Conservation (phyloP, 2,329 filamentous ascomycete species). For the Penicillium sp. region DNA sequence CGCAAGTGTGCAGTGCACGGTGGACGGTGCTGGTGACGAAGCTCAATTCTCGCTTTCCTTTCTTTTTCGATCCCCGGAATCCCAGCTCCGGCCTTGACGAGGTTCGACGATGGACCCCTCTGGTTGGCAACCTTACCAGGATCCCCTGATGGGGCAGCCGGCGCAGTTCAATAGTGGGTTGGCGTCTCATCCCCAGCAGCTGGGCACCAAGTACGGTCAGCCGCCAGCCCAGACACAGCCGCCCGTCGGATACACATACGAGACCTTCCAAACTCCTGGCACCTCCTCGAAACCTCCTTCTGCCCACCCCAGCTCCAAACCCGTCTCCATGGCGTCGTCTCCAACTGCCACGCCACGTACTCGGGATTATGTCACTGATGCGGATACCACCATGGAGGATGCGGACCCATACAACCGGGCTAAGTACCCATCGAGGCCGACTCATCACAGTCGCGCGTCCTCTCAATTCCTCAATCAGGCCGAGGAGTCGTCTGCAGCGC, state of each 20-base stretch:
- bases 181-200: slow-evolving; percentile 56
- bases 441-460: slow-evolving; percentile 72
- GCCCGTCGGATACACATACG: slow-evolving; percentile 69
- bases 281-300: slow-evolving; percentile 42
- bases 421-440: slow-evolving; percentile 82
- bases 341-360: slow-evolving; percentile 64
- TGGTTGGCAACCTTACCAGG: slow-evolving; percentile 72
- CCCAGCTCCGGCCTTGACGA: not conserved
- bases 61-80: not conserved
- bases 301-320: slow-evolving; percentile 50
- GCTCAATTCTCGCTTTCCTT: slow-evolving; percentile 27
- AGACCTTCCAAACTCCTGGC: slow-evolving; percentile 64
- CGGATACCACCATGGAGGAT: slow-evolving; percentile 87
- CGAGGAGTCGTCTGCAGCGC: slow-evolving; percentile 80
- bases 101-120: slow-evolving; percentile 53
- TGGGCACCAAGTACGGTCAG: slow-evolving; percentile 57
- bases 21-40: slow-evolving; percentile 17
- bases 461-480: slow-evolving; percentile 72
- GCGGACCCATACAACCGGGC: slow-evolving; percentile 82
- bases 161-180: slow-evolving; percentile 67
- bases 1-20: slow-evolving; percentile 39
- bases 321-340: slow-evolving; percentile 63
- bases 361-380: slow-evolving; percentile 70
- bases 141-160: slow-evolving; percentile 64
- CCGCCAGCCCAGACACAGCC: slow-evolving; percentile 54